Percentiles rank a stretch among this genome's conserved stretches.
These are phyloP conservation scores for Hyphopichia homilentoma DNA, from an alignment of 805 yeast species.

Conservation along the genomic window DNA sequence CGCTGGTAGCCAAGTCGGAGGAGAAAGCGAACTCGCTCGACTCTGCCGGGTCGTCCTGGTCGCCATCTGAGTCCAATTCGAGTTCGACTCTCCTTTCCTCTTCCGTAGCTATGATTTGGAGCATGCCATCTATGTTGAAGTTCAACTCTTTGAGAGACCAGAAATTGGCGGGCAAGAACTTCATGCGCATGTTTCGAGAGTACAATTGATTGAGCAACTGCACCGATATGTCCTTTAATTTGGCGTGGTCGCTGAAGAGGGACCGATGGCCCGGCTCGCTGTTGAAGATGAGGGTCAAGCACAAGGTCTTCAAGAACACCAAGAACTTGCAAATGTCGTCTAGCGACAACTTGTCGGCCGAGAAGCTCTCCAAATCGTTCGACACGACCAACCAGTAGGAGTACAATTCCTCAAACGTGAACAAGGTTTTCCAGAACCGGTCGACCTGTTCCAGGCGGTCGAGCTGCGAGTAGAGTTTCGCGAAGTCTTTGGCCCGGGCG, in stretches of 20 bases:
- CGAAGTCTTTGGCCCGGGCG: conserved; percentile 8
- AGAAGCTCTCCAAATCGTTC: conserved; percentile 58
- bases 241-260: conserved; percentile 8
- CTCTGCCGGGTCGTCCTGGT: conserved; percentile 9
- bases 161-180: conserved; percentile 44
- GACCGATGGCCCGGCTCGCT: conserved; percentile 4
- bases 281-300: conserved; percentile 48
- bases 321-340: conserved; percentile 40
- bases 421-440: conserved; percentile 35
- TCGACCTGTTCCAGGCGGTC: conserved; percentile 1
- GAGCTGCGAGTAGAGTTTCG: conserved; percentile 5
- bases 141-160: conserved; percentile 46
- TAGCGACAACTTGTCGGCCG: conserved; percentile 35
- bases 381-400: conserved; percentile 66
- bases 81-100: conserved; percentile 29
- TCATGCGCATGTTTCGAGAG: conserved; percentile 59
- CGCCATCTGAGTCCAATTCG: conserved; percentile 11
- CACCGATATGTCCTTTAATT: conserved; percentile 36
- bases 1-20: neutral
- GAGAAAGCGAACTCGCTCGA: conserved; percentile 10
- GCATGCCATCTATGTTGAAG: conserved; percentile 34
- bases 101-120: conserved; percentile 37
- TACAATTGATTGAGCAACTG: conserved; percentile 61
- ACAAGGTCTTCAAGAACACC: conserved; percentile 46
- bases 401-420: conserved; percentile 55